These are phyloP conservation scores for Coemansia reversa DNA, from an alignment of 192 early-diverging fungal genomes.

Conservation along the genomic window DNA sequence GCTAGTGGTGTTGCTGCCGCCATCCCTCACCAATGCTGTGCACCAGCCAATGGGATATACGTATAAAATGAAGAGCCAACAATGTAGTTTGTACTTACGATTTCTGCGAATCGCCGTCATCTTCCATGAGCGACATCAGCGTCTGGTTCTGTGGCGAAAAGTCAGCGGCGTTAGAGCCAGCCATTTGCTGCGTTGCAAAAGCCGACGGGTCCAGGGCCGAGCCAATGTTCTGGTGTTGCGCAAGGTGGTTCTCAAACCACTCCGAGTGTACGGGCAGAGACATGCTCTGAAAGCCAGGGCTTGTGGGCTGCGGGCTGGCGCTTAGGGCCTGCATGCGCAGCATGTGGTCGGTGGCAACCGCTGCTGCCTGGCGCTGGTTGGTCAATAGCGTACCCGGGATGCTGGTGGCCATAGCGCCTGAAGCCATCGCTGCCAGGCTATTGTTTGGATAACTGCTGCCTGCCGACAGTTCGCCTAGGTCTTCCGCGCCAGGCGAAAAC, in stretches of 20 bases:
- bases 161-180: conserved; percentile 34
- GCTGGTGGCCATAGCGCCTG: conserved; percentile 40
- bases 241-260: conserved; percentile 54
- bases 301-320: conserved; percentile 35
- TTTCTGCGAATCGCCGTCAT: conserved; percentile 40
- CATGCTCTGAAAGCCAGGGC: conserved; percentile 60
- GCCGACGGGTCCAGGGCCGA: conserved; percentile 58
- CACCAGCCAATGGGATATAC: not conserved
- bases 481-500: conserved; percentile 40
- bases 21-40: not conserved
- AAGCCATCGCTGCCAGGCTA: conserved; percentile 42
- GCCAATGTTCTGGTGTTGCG: conserved; percentile 56
- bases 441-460: conserved; percentile 37
- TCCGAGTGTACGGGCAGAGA: conserved; percentile 57
- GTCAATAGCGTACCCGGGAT: conserved; percentile 44
- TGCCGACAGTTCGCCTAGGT: conserved; percentile 40
- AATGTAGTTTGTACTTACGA: conserved; percentile 28
- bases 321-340: conserved; percentile 45
- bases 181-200: conserved; percentile 34
- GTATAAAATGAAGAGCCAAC: too few relatives aligned
- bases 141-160: conserved; percentile 50
- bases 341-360: conserved; percentile 31
- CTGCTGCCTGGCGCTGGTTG: conserved; percentile 24
- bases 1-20: too few relatives aligned
- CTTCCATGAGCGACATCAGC: conserved; percentile 52